Conservation (phyloP, 352 stramenopile genomes). For the Aphanomyces cochlioides region DNA sequence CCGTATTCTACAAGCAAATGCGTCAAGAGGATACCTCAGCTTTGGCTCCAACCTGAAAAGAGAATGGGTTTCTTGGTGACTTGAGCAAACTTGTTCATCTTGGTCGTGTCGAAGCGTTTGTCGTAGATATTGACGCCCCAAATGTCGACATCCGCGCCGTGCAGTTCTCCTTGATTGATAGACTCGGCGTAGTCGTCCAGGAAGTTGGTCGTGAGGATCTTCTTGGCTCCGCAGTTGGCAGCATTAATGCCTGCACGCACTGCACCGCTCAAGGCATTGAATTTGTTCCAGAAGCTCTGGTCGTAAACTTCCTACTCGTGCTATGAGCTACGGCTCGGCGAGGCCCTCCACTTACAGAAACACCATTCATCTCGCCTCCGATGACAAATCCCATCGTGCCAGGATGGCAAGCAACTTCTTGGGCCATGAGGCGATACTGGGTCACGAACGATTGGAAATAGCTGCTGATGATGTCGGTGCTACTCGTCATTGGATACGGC, state of each 20-base stretch:
- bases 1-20: constrained; percentile 64
- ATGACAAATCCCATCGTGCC: constrained; percentile 70
- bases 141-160: constrained; percentile 55
- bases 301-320: neutral
- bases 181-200: constrained; percentile 54
- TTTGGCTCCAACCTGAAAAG: neutral
- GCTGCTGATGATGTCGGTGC: constrained; percentile 32
- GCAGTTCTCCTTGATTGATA: constrained; percentile 45
- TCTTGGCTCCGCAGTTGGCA: constrained; percentile 42
- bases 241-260: constrained; percentile 50
- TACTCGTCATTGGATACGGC: constrained; percentile 46
- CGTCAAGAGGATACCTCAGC: neutral
- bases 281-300: constrained; percentile 59
- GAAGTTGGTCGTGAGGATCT: constrained; percentile 79
- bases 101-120: constrained; percentile 23
- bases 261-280: constrained; percentile 44
- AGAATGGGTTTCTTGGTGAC: neutral
- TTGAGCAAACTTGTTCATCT: neutral
- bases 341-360: constrained; percentile 50
- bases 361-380: constrained; percentile 69
- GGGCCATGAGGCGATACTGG: constrained; percentile 62
- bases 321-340: neutral
- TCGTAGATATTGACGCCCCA: constrained; percentile 75
- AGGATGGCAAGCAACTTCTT: constrained; percentile 46
- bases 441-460: constrained; percentile 48